Percentiles rank a stretch among this genome's conserved stretches.
These are phyloP conservation scores for Fusarium sp. DNA, from an alignment of 2,329 filamentous ascomycete species.

Conservation along the genomic window DNA sequence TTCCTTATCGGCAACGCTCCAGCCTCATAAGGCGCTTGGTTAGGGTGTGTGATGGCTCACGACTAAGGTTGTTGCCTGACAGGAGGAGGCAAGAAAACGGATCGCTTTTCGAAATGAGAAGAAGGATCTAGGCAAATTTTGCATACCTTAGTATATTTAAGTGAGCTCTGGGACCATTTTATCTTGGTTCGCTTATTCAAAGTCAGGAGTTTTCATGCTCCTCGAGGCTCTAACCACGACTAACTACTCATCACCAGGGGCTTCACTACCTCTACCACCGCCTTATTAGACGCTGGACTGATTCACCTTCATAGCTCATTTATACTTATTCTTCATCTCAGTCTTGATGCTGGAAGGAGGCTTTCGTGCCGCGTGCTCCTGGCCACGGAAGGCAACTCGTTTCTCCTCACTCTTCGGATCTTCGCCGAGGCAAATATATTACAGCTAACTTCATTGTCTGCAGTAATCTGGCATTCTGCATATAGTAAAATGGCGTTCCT, in stretches of 20 bases:
- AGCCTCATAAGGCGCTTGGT: neutral
- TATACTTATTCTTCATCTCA: neutral
- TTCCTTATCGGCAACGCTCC: neutral
- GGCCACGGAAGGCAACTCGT: neutral
- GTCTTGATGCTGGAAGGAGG: neutral
- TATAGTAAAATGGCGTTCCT: neutral
- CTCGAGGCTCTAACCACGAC: neutral
- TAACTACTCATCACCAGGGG: neutral
- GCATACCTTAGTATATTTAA: neutral
- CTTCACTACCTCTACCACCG: neutral
- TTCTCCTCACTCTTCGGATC: neutral
- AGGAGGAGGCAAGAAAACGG: neutral
- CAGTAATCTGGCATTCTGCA: neutral
- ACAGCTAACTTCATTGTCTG: neutral
- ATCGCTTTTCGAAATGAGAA: neutral
- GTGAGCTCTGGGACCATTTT: neutral
- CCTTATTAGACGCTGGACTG: neutral
- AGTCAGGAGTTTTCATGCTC: neutral
- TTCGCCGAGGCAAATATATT: neutral
- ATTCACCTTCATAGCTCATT: too few relatives aligned
- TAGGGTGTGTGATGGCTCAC: neutral
- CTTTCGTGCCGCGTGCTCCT: neutral
- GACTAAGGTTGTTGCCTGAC: neutral
- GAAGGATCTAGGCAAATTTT: neutral
- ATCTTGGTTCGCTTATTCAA: neutral